Percentiles rank a stretch among this genome's conserved stretches.
phyloP scores from a whole-genome alignment of 768 basidiomycete genomes.

The Pholiota conissans region DNA sequence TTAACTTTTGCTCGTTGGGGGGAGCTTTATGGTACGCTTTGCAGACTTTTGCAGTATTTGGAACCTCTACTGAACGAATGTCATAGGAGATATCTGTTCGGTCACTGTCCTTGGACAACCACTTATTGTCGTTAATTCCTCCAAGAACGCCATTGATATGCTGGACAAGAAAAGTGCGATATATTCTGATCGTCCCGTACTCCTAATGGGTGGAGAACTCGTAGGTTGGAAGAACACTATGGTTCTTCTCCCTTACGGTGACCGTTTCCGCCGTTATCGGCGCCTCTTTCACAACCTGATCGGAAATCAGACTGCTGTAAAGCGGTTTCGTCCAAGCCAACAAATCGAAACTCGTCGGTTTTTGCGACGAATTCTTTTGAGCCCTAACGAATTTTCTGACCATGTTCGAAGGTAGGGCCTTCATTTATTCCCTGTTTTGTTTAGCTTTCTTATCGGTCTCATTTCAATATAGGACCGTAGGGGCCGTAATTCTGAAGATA shows the following conservation, averaged over 20 bases:
- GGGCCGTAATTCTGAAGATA: constrained; percentile 53
- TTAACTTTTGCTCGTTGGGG: constrained; percentile 52
- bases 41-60: background rate
- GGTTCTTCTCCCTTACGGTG: constrained; percentile 56
- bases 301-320: constrained; percentile 42
- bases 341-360: constrained; percentile 49
- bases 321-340: constrained; percentile 42
- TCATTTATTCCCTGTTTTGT: background rate
- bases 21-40: constrained; percentile 48
- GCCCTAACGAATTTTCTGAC: constrained; percentile 43
- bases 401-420: constrained; percentile 47
- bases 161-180: constrained; percentile 66
- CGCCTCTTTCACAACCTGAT: constrained; percentile 52
- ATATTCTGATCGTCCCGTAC: constrained; percentile 66
- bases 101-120: constrained; percentile 61
- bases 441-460: constrained; percentile 1
- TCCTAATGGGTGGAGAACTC: constrained; percentile 55
- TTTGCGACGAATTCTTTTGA: constrained; percentile 44
- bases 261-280: constrained; percentile 54
- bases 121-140: constrained; percentile 55
- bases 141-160: constrained; percentile 51
- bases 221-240: constrained; percentile 60
- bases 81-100: constrained; percentile 58
- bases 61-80: background rate
- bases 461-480: constrained; percentile 39